phyloP scores from a whole-genome alignment of 2,329 filamentous ascomycete genomes.

The Colletotrichum cordylinicola region DNA sequence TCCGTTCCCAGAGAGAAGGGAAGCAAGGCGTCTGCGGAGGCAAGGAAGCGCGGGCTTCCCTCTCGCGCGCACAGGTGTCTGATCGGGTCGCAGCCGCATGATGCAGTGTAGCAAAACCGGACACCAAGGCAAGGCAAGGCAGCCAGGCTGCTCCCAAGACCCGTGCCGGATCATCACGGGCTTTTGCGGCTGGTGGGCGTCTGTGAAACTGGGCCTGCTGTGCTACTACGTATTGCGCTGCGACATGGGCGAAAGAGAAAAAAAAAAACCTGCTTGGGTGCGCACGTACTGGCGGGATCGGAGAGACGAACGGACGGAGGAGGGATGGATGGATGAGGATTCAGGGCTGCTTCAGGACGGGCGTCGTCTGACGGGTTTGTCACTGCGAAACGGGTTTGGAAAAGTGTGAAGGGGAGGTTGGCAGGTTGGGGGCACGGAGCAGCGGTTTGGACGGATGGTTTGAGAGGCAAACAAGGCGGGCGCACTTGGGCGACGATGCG shows the following conservation, averaged over 20 bases:
- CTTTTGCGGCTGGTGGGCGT: not conserved
- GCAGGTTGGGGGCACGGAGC: not conserved
- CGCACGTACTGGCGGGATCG: not conserved
- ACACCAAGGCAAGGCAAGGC: too few relatives aligned
- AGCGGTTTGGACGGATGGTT: not conserved
- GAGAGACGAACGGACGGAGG: not conserved
- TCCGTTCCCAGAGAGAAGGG: not conserved
- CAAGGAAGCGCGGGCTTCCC: not conserved
- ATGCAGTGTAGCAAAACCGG: not conserved
- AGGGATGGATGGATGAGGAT: not conserved
- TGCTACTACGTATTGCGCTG: not conserved
- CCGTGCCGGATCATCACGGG: not conserved
- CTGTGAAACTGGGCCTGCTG: not conserved
- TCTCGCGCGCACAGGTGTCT: not conserved
- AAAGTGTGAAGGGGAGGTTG: not conserved
- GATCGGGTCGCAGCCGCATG: not conserved
- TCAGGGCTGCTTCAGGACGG: not conserved
- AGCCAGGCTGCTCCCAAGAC: not conserved
- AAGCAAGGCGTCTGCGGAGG: not conserved
- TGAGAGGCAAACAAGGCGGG: not conserved
- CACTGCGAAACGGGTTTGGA: not conserved
- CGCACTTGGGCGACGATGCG: not conserved
- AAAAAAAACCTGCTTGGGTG: not conserved
- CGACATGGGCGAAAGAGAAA: not conserved
- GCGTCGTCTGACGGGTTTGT: not conserved